Evolutionary conservation across 352 stramenopile genomes (phyloP).

Genomic region (Globisporangium takayamanum): DNA sequence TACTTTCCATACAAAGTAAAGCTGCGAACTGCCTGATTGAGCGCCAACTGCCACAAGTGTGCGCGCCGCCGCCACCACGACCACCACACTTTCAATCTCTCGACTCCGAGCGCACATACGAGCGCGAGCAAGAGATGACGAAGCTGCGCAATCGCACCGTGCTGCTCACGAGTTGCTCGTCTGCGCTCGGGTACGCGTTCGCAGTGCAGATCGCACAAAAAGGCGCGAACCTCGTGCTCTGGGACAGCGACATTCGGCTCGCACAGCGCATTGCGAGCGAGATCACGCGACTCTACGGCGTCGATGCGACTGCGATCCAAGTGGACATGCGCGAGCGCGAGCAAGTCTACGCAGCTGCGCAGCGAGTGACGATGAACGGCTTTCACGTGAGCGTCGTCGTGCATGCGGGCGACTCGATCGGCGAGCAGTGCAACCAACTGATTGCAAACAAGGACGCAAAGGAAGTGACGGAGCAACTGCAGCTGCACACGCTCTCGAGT

Average conservation of each 20-base stretch:
- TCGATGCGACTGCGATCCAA: constrained; percentile 4
- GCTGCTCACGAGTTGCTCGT: constrained; percentile 15
- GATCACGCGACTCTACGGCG: constrained; percentile 10
- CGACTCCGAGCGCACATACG: background rate
- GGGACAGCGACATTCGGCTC: constrained; percentile 7
- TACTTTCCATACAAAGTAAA: too few relatives aligned
- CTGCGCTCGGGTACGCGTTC: constrained; percentile 16
- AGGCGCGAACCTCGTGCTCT: constrained; percentile 15
- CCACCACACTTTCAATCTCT: too few relatives aligned
- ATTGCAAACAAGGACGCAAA: constrained; percentile 2
- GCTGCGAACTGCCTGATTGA: too few relatives aligned
- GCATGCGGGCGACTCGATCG: constrained; percentile 8
- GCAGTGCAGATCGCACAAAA: constrained; percentile 12
- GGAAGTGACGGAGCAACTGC: constrained; percentile 2
- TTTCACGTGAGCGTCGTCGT: constrained; percentile 10
- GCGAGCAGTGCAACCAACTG: background rate
- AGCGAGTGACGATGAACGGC: background rate
- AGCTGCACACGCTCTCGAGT: constrained; percentile 8
- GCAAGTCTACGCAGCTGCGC: constrained; percentile 1
- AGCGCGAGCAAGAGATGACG: constrained; percentile 11
- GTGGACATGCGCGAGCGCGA: constrained; percentile 11
- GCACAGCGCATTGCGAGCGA: constrained; percentile 12
- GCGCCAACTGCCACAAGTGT: background rate
- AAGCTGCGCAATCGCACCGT: constrained; percentile 16
- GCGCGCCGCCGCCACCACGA: too few relatives aligned